phyloP scores from a whole-genome alignment of 192 early-diverging fungal species.

The Thamnidium elegans region DNA sequence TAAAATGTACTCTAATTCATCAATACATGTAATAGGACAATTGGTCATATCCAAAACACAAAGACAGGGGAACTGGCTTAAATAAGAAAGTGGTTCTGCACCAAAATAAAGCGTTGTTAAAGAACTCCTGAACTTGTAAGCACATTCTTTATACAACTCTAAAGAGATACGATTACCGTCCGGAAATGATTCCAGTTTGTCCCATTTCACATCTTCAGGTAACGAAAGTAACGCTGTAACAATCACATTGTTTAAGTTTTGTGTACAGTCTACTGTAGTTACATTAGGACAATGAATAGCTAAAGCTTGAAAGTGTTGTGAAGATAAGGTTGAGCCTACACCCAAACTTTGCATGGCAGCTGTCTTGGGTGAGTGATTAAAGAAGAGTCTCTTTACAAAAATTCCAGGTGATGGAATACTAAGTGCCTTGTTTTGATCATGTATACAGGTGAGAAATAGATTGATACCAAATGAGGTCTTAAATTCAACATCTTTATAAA shows the following conservation, averaged over 20 bases:
- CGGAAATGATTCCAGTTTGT: neutral
- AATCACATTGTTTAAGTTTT: neutral
- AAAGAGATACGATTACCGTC: neutral
- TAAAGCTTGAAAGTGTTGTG: neutral
- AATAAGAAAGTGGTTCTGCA: no score
- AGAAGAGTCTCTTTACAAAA: conserved; percentile 1
- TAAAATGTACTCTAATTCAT: no score
- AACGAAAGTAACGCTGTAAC: neutral
- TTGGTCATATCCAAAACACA: no score
- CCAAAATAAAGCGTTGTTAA: conserved; percentile 5
- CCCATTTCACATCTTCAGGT: neutral
- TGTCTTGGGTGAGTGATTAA: neutral
- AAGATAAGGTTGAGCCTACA: neutral
- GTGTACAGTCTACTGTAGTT: neutral
- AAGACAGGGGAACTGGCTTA: no score
- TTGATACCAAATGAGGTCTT: neutral
- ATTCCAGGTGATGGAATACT: neutral
- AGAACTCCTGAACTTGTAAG: neutral
- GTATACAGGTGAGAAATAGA: neutral
- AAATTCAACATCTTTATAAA: conserved; percentile 8
- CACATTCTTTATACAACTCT: conserved; percentile 11
- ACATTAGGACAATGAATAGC: conserved; percentile 5
- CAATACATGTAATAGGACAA: no score
- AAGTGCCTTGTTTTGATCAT: no score
- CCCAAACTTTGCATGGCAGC: neutral